These are phyloP conservation scores for Rhynchosporium agropyri DNA, from an alignment of 2,329 filamentous ascomycete species.

Conservation along the genomic window DNA sequence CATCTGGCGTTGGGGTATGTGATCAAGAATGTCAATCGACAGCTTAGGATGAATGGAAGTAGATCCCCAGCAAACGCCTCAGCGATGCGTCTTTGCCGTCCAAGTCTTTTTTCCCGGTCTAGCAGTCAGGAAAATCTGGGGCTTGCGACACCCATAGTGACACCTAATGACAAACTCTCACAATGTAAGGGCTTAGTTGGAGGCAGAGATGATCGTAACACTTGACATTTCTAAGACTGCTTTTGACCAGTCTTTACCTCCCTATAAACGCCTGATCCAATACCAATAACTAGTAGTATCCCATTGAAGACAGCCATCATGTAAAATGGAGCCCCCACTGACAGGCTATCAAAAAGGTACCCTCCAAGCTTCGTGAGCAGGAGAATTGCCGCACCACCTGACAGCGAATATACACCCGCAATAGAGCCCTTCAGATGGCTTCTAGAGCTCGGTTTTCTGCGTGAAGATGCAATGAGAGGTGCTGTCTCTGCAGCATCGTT, in stretches of 20 bases:
- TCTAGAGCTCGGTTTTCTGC: slow-evolving; percentile 32
- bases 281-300: slow-evolving; percentile 59
- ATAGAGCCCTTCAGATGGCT: slow-evolving; percentile 82
- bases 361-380: slow-evolving; percentile 91
- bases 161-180: too few relatives aligned
- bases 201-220: not conserved
- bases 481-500: slow-evolving; percentile 31
- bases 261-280: slow-evolving; percentile 38
- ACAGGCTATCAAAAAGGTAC: slow-evolving; percentile 76
- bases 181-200: not conserved
- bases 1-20: too few relatives aligned
- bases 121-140: too few relatives aligned
- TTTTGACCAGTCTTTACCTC: slow-evolving; percentile 31
- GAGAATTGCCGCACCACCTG: slow-evolving; percentile 86
- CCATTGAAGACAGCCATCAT: slow-evolving; percentile 91
- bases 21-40: too few relatives aligned
- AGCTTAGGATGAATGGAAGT: too few relatives aligned
- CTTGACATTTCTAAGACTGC: not conserved
- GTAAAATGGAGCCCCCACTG: slow-evolving; percentile 82
- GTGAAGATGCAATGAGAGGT: slow-evolving; percentile 39
- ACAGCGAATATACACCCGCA: slow-evolving; percentile 90
- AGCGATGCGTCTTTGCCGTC: too few relatives aligned
- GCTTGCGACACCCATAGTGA: too few relatives aligned
- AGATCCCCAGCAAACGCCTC: too few relatives aligned
- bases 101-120: too few relatives aligned